These are phyloP conservation scores for Vanderwaltozyma verrucispora DNA, from an alignment of 805 yeast species.

Conservation along the genomic window DNA sequence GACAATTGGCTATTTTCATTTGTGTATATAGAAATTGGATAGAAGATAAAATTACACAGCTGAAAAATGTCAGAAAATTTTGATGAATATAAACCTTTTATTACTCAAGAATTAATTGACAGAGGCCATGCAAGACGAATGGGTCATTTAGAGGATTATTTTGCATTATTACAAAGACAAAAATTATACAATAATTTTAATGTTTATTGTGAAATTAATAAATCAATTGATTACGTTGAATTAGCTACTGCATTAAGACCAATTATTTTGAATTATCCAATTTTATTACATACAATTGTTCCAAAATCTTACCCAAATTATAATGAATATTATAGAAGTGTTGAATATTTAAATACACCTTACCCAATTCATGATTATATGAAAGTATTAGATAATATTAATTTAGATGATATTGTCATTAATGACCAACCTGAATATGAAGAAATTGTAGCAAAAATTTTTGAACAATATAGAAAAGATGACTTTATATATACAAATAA, in stretches of 20 bases:
- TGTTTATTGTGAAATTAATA: conserved; percentile 13
- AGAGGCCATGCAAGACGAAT: conserved; percentile 24
- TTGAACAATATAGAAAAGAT: conserved; percentile 7
- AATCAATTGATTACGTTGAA: conserved; percentile 3
- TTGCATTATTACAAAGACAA: conserved; percentile 19
- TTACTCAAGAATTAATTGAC: conserved; percentile 8
- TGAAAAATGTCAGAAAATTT: neutral
- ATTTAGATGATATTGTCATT: conserved; percentile 13
- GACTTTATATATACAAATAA: conserved; percentile 7
- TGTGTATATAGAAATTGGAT: too few relatives aligned
- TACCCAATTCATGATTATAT: conserved; percentile 18
- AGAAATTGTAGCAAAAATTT: conserved; percentile 4
- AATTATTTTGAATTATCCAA: conserved; percentile 14
- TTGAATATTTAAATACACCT: conserved; percentile 13
- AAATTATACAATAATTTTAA: conserved; percentile 17
- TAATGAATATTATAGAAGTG: conserved; percentile 12
- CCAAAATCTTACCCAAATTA: conserved; percentile 12
- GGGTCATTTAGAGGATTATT: conserved; percentile 22
- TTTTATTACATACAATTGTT: conserved; percentile 11
- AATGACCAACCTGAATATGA: conserved; percentile 15
- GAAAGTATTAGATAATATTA: conserved; percentile 9
- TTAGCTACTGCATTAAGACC: conserved; percentile 10
- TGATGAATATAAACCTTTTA: conserved; percentile 4
- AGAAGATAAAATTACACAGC: too few relatives aligned
- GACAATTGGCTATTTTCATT: too few relatives aligned